Percentiles rank a stretch among this genome's conserved stretches.
Evolutionary conservation across 179 eudicot genomes (phyloP).

Genomic region (Beta corolliflora): DNA sequence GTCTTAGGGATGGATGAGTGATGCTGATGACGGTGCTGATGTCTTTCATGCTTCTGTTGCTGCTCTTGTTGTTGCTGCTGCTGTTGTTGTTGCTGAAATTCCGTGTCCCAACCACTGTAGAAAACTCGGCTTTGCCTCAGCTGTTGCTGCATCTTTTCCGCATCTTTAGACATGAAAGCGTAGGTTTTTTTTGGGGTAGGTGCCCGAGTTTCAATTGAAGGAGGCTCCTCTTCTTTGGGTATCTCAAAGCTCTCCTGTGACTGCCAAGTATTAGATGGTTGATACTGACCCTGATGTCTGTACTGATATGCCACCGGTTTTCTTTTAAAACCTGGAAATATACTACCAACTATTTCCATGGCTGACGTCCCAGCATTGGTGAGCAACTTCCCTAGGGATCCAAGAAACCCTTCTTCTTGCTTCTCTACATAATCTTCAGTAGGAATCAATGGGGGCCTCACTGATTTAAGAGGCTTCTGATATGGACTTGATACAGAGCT

Average conservation of each 20-base stretch:
- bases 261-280: conserved; percentile 60
- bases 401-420: conserved; percentile 74
- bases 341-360: conserved; percentile 58
- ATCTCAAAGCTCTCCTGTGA: conserved; percentile 84
- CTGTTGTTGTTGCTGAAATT: conserved; percentile 44
- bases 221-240: conserved; percentile 90
- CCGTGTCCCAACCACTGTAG: conserved; percentile 72
- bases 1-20: conserved; percentile 65
- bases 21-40: conserved; percentile 69
- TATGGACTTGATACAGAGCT: conserved; percentile 38
- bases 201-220: conserved; percentile 68
- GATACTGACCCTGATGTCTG: conserved; percentile 47
- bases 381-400: conserved; percentile 63
- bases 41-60: conserved; percentile 35
- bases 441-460: conserved; percentile 79
- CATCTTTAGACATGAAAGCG: conserved; percentile 86
- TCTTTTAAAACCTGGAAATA: conserved; percentile 61
- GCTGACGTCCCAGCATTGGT: conserved; percentile 55
- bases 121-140: conserved; percentile 68
- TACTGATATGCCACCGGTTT: conserved; percentile 43
- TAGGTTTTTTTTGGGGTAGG: conserved; percentile 91
- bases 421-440: conserved; percentile 70
- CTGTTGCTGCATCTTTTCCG: conserved; percentile 83
- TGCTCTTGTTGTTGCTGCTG: conserved; percentile 42
- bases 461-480: conserved; percentile 59